These are phyloP conservation scores for Testicularia cyperi DNA, from an alignment of 1,284 basidiomycete species.

Conservation along the genomic window DNA sequence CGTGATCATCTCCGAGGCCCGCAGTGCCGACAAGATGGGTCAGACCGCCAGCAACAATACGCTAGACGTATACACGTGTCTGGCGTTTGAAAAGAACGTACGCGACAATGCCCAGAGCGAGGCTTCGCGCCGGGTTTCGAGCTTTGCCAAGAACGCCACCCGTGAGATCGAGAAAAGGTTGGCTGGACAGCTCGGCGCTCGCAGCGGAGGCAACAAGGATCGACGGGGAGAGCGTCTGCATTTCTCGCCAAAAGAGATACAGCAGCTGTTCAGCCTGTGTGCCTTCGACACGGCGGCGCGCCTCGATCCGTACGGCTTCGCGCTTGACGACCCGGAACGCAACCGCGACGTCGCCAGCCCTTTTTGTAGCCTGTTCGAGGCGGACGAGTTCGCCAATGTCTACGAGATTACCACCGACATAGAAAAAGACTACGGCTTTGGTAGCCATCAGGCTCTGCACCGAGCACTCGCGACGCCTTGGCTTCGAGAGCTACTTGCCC, in stretches of 20 bases:
- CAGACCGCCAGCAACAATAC: conserved; percentile 28
- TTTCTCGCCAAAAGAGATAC: conserved; percentile 11
- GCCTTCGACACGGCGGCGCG: conserved; percentile 34
- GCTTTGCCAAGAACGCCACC: conserved; percentile 17
- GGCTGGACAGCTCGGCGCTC: conserved; percentile 12
- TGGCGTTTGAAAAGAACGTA: conserved; percentile 15
- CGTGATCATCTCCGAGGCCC: conserved; percentile 32
- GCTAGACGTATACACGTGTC: conserved; percentile 36
- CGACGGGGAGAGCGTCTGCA: conserved; percentile 17
- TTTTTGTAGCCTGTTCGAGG: conserved; percentile 19
- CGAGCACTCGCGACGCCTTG: conserved; percentile 24
- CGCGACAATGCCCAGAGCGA: conserved; percentile 25
- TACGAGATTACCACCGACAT: conserved; percentile 24
- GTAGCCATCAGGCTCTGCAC: conserved; percentile 14
- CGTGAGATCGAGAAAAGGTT: conserved; percentile 6
- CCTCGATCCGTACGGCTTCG: conserved; percentile 22
- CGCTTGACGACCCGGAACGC: conserved; percentile 2
- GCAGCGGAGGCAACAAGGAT: conserved; percentile 13
- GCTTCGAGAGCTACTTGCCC: conserved; percentile 22
- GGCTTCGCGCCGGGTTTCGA: conserved; percentile 4
- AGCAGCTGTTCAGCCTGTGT: conserved; percentile 33
- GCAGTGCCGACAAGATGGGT: conserved; percentile 21
- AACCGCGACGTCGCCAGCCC: conserved; percentile 16
- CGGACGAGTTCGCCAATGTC: conserved; percentile 11
- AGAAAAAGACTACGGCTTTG: conserved; percentile 32